Evolutionary conservation across 169 alveolate genomes (phyloP).

Genomic region (Blepharisma undulans): DNA sequence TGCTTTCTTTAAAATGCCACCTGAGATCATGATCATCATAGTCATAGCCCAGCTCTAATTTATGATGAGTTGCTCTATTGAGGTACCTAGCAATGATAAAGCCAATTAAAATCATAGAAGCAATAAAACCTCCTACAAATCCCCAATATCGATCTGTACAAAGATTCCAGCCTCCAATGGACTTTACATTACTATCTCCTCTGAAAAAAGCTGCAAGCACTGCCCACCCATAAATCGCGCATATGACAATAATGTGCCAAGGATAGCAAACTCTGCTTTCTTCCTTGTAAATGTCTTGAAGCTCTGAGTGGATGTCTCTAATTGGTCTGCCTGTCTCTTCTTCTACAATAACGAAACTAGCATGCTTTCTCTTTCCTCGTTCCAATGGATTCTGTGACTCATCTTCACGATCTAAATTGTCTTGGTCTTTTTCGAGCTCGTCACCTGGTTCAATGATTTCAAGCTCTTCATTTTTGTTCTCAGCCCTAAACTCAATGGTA

Average conservation of each 20-base stretch:
- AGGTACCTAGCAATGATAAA: background rate
- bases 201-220: slow-evolving; percentile 49
- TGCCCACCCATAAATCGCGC: background rate
- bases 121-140: background rate
- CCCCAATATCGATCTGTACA: slow-evolving; percentile 63
- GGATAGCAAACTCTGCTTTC: background rate
- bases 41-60: background rate
- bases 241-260: background rate
- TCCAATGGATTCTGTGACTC: background rate
- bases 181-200: slow-evolving; percentile 58
- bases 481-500: background rate
- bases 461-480: background rate
- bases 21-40: background rate
- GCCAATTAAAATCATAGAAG: background rate
- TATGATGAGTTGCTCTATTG: background rate
- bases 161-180: slow-evolving; percentile 58
- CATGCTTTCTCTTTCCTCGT: background rate
- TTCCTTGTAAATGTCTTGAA: background rate
- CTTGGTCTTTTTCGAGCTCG: background rate
- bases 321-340: background rate
- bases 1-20: slow-evolving; percentile 44
- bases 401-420: background rate
- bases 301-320: background rate
- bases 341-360: background rate
- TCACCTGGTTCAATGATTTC: background rate